Evolutionary conservation across 208 protist genomes (phyloP).

Genomic region (Trichomonas tenax): DNA sequence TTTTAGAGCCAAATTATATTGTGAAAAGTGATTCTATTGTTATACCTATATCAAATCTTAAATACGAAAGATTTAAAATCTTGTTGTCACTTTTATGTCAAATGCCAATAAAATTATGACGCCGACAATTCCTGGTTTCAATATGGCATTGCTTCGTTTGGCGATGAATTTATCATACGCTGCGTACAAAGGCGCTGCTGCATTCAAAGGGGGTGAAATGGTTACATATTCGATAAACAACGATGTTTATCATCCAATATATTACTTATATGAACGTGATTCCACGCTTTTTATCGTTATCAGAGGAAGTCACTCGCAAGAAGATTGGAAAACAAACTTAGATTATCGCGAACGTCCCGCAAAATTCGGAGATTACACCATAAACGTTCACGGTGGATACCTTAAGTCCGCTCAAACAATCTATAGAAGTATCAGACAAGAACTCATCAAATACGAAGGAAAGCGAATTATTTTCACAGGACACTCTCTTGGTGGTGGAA

Average conservation of each 20-base stretch:
- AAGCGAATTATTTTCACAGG: neutral
- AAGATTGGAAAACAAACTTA: neutral
- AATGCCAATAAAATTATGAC: too few relatives aligned
- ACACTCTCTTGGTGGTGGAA: neutral
- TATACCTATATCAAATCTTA: too few relatives aligned
- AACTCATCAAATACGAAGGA: neutral
- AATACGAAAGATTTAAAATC: too few relatives aligned
- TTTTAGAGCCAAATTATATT: too few relatives aligned
- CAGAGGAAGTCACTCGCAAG: neutral
- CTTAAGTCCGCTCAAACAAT: neutral
- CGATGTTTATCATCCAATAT: neutral
- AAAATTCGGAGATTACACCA: neutral
- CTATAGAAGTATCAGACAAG: neutral
- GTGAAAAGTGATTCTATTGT: too few relatives aligned
- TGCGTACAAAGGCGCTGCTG: neutral
- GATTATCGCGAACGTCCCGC: neutral
- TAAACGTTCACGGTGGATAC: neutral
- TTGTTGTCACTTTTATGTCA: too few relatives aligned
- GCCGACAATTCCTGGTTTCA: neutral
- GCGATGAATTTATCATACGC: neutral
- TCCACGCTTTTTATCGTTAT: neutral
- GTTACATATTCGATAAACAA: neutral
- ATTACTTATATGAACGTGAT: neutral
- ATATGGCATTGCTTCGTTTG: neutral
- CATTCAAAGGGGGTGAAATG: neutral